phyloP scores from a whole-genome alignment of 1,284 basidiomycete species.

The Wolfiporia cocos region DNA sequence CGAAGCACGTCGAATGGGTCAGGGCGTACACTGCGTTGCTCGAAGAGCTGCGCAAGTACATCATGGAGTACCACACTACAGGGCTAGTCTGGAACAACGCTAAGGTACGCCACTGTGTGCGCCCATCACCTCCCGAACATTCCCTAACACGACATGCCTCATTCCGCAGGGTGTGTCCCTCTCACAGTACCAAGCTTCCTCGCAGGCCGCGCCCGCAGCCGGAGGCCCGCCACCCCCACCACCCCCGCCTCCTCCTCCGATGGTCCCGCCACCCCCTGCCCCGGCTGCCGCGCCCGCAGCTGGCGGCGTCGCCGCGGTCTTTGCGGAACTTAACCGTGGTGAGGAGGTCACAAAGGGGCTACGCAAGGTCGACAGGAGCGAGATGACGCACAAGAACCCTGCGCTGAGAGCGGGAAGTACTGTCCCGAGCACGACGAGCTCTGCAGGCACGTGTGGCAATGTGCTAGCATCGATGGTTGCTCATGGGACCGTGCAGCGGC shows the following conservation, averaged over 20 bases:
- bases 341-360: constrained; percentile 87
- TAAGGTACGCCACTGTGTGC: constrained; percentile 53
- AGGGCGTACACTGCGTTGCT: constrained; percentile 68
- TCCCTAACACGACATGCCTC: too few species aligned
- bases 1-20: constrained; percentile 90
- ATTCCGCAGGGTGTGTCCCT: constrained; percentile 61
- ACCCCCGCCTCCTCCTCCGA: constrained; percentile 49
- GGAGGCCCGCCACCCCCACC: constrained; percentile 38
- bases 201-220: constrained; percentile 24
- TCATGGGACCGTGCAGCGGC: constrained; percentile 20
- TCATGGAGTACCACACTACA: constrained; percentile 84
- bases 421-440: constrained; percentile 43
- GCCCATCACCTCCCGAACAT: too few species aligned
- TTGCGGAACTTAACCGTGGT: constrained; percentile 89
- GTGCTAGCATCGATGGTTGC: too few species aligned
- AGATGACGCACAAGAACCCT: constrained; percentile 99
- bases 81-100: constrained; percentile 92
- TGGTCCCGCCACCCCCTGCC: constrained; percentile 35
- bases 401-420: constrained; percentile 62
- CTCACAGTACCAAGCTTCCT: constrained; percentile 43
- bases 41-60: constrained; percentile 79
- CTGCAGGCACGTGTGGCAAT: constrained; percentile 9
- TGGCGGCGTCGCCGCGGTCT: constrained; percentile 81
- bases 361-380: constrained; percentile 90
- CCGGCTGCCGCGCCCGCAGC: constrained; percentile 34